Conservation (phyloP, 192 early-diverging fungal genomes). For the Dissophora globulifera region DNA sequence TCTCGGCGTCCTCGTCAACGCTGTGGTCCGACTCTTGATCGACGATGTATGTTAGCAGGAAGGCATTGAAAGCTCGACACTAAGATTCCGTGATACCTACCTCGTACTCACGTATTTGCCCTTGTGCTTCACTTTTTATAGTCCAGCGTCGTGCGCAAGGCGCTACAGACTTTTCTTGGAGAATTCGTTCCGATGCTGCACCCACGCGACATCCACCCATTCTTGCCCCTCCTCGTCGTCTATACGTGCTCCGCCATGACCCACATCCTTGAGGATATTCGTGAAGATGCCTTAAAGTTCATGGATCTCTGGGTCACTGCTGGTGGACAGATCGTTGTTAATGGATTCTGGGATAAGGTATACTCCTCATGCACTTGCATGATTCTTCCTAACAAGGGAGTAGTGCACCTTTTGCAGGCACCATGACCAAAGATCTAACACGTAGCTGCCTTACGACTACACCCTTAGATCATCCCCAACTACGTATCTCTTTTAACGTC, state of each 20-base stretch:
- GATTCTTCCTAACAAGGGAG: no score
- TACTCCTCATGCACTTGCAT: no score
- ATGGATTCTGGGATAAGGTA: constrained; percentile 76
- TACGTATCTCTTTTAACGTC: constrained; percentile 68
- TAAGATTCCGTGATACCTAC: no score
- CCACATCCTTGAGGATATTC: constrained; percentile 87
- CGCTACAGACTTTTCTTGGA: constrained; percentile 57
- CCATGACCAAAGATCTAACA: no score
- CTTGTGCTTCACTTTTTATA: no score
- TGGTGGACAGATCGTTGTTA: constrained; percentile 69
- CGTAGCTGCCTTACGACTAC: no score
- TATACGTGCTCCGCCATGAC: constrained; percentile 90
- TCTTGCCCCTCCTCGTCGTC: constrained; percentile 79
- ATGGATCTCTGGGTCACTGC: constrained; percentile 77
- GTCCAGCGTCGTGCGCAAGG: constrained; percentile 57
- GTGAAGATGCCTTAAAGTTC: constrained; percentile 82
- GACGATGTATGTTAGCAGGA: constrained; percentile 62
- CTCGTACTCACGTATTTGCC: no score
- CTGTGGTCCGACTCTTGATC: constrained; percentile 57
- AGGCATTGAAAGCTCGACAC: no score
- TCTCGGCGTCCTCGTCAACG: constrained; percentile 58
- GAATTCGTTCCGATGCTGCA: constrained; percentile 53
- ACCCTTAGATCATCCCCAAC: constrained; percentile 67
- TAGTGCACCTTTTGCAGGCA: no score
- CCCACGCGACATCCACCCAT: constrained; percentile 76